Evolutionary conservation across 345 rosid species (phyloP).

Genomic region (Aurinia saxatilis): DNA sequence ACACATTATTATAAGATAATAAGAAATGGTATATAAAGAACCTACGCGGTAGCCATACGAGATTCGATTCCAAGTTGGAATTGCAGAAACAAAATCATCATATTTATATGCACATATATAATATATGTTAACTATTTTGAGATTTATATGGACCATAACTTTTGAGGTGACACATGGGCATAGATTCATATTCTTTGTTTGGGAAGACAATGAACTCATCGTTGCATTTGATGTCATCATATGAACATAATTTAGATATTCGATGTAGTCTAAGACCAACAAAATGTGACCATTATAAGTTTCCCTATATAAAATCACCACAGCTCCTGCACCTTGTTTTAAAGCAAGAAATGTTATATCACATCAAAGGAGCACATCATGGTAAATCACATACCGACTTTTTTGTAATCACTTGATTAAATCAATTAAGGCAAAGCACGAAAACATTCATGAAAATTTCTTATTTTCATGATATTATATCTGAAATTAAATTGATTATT

Average conservation of each 20-base stretch:
- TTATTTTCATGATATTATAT: too few relatives aligned
- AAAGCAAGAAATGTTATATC: conserved; percentile 6
- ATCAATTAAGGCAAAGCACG: too few relatives aligned
- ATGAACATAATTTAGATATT: conserved; percentile 17
- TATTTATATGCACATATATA: neutral
- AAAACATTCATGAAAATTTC: neutral
- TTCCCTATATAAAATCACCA: conserved; percentile 8
- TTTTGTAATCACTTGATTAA: neutral
- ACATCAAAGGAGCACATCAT: neutral
- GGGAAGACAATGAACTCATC: conserved; percentile 28
- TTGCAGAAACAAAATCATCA: conserved; percentile 2
- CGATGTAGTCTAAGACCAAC: conserved; percentile 1
- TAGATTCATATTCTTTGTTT: conserved; percentile 23
- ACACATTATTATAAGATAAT: conserved; percentile 17
- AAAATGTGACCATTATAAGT: conserved; percentile 11
- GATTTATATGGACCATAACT: conserved; percentile 13
- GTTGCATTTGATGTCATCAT: conserved; percentile 30
- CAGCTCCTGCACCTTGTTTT: neutral
- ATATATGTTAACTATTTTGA: neutral
- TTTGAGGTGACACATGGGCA: conserved; percentile 15
- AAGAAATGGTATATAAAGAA: neutral
- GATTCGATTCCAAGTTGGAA: conserved; percentile 2
- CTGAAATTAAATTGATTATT: too few relatives aligned
- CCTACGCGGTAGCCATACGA: neutral
- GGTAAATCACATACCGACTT: neutral